Evolutionary conservation across 331 rosid genomes (phyloP).

Genomic region (Rhamnella rubrinervis): DNA sequence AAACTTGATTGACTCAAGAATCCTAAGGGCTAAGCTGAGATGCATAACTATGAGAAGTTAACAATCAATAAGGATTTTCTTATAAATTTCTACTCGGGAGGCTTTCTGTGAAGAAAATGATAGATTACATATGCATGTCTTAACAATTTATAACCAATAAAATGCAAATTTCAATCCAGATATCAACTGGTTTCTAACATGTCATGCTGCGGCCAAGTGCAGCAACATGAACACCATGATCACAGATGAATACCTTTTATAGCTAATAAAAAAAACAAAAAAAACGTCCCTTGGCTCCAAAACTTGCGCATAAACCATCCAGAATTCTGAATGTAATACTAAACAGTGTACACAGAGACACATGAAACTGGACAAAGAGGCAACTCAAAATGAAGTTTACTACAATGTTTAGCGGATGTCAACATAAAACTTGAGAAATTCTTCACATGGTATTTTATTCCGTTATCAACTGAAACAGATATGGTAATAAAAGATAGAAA

Average conservation of each 20-base stretch:
- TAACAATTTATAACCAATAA: neutral
- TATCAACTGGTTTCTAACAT: neutral
- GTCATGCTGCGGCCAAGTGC: neutral
- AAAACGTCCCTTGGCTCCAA: neutral
- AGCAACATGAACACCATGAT: neutral
- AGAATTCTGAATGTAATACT: too few relatives aligned
- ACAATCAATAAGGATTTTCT: conserved; percentile 3
- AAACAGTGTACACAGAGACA: too few relatives aligned
- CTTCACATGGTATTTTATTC: too few relatives aligned
- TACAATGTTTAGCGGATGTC: too few relatives aligned
- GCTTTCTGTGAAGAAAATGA: neutral
- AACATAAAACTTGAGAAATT: too few relatives aligned
- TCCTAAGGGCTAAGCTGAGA: neutral
- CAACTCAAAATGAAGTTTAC: too few relatives aligned
- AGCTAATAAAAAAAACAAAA: neutral
- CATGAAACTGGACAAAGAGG: too few relatives aligned
- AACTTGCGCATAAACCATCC: neutral
- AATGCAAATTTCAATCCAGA: neutral
- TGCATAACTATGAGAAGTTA: neutral
- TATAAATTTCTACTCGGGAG: neutral
- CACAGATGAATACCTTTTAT: too few relatives aligned
- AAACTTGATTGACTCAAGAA: neutral
- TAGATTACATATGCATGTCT: too few relatives aligned
- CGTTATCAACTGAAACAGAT: too few relatives aligned
- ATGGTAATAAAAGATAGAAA: too few relatives aligned